A percentile compares a stretch with the other conserved stretches of the same genome.
These are phyloP conservation scores for Suillus hirtellus DNA, from an alignment of 768 basidiomycete genomes.

Conservation along the genomic window DNA sequence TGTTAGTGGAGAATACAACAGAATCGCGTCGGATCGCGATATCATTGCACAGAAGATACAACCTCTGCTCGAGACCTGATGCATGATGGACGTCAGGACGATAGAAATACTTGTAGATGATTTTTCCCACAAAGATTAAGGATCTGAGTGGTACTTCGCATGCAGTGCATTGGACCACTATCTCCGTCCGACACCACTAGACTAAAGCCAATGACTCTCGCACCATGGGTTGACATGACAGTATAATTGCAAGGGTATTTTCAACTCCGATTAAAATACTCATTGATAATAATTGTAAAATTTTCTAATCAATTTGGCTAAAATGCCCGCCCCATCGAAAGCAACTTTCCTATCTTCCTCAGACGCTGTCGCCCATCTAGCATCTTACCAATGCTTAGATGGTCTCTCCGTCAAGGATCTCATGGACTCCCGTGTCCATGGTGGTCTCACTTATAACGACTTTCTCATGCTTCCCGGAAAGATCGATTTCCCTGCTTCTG, in stretches of 20 bases:
- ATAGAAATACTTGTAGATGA: no score
- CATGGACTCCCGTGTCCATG: slow-evolving; percentile 83
- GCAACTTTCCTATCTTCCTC: slow-evolving; percentile 60
- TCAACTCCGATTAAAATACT: slow-evolving; percentile 20
- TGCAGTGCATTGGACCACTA: no score
- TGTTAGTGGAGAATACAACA: no score
- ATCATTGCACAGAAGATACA: no score
- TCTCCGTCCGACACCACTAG: no score
- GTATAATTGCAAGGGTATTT: neutral
- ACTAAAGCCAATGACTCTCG: neutral
- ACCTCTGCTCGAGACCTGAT: no score
- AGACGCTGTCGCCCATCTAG: slow-evolving; percentile 74
- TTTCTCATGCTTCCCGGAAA: slow-evolving; percentile 93
- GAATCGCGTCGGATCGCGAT: no score
- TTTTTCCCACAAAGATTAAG: no score
- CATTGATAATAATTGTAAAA: slow-evolving; percentile 6
- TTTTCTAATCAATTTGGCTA: slow-evolving; percentile 25
- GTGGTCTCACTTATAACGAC: slow-evolving; percentile 97
- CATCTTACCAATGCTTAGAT: slow-evolving; percentile 69
- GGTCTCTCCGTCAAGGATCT: slow-evolving; percentile 84
- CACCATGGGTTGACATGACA: neutral
- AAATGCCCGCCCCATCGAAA: slow-evolving; percentile 34
- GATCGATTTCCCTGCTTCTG: slow-evolving; percentile 87
- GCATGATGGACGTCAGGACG: no score
- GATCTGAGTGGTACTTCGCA: no score